Evolutionary conservation across 169 alveolate species (phyloP), one percentile per base, ranked within the genome.

Genomic region (Neospora caninum): DNA sequence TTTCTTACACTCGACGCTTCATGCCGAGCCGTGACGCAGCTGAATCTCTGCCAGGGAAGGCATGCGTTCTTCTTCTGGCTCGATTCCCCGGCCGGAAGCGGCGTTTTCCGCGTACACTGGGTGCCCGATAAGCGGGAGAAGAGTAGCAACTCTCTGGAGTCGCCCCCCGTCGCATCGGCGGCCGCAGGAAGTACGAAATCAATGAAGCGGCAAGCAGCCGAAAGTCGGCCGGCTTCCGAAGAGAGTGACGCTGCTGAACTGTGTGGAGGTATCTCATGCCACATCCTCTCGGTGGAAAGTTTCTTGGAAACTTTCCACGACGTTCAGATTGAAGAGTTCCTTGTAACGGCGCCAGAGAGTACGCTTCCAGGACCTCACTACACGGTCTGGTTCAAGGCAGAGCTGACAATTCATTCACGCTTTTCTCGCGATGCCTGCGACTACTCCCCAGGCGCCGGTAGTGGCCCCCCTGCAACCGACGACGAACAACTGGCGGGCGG

Each of bases 351-450:
- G 36, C 94, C 94, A 39, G 94, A 91, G 89, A 91, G 41, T 36
- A 53, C 88, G 34, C 53, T 45, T 49, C 78, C 80, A 67, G 86
- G 93, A 27, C 36, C 88, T 41, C 29, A 49, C 80, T 73, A 45
- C 27, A 38, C 39, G 39, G 73, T 91, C 42, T 91, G 94, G 94
- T 91, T 36, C 70, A 91, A 91, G 29, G 94, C 94, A 29, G 94
- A 73, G 58, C 86, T 91, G n/a, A 80, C 70, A 80, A 73, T 80
- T 67, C 84, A 53, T n/a, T 67, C 67, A 53, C 22, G 94, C 34
- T 31, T 39, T 39, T 67, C 73, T 36, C 43, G 18, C 64, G 18
- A 82, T 38, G 2, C 38, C 54, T 41, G 69, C 36, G 31, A 42
- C n/a, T 13, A 29, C 64, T 20, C 41, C 89, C 39, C 25, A 34